Base-by-base conservation (phyloP, 2,329 filamentous ascomycete genomes). In the Ophiostoma novo-ulmi region DNA sequence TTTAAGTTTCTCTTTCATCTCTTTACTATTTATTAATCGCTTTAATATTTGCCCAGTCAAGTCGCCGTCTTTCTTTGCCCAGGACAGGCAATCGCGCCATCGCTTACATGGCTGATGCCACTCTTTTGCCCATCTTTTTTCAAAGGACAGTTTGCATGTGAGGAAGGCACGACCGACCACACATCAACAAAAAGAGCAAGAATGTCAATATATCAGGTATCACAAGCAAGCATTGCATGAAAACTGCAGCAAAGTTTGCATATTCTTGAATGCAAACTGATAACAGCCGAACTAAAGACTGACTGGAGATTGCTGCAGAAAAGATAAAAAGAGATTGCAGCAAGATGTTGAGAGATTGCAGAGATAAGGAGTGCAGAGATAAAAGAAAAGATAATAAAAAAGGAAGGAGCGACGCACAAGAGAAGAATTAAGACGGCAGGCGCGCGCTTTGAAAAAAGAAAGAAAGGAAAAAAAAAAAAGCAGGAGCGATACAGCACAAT, bases 61-160 rank as follows among this genome's bases (percentile, higher is more conserved):
- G 26, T 58, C 17, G 58, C 31, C n/a, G 52, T 5, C 26, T 17
- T 63, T 20, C 17, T 35, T 20, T 17, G 26, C 58, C 26, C 13
- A 63, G 22, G 17, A 35, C 10, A 63, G 58, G 58, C 70, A 74
- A 78, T 78, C 73, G 77, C 77, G 77, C 75, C 76, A 78, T 78
- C 73, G 73, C 69, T 70, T 72, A 72, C 70, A 70, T 58, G 61
- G 31, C 72, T 78, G 76, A 77, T 77, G 76, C 74, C 74, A 78
- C 36, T 7, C n/a, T 76, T 65, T 52, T 58, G n/a, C n/a, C 52
- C 52, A 22, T 58, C 22, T 55, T 55, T 26, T 58, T 26, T 4
- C 11, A 10, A 10, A 26, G 22, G 26, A 26, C 22, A 17, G 17
- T 58, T 31, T 10, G 11, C 52, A 63, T 63, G 58, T 2, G 31